Percentiles rank a stretch among this genome's conserved stretches.
These are phyloP conservation scores for Candida fluviatilis DNA, from an alignment of 805 yeast genomes.

Conservation along the genomic window DNA sequence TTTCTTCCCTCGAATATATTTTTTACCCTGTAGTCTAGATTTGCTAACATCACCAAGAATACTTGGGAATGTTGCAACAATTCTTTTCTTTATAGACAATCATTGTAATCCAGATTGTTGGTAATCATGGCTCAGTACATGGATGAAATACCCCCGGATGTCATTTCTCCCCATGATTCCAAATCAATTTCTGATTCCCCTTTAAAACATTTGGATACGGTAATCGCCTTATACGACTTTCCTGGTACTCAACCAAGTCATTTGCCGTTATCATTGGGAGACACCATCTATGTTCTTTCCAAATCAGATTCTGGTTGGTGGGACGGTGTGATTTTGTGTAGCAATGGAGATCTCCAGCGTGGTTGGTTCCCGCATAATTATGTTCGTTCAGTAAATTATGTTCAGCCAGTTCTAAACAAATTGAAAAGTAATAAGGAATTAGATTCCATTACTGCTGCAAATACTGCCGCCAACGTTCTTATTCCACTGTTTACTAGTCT, in stretches of 20 bases:
- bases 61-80: too few species aligned
- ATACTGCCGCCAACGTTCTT: conserved; percentile 43
- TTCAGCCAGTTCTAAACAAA: conserved; percentile 36
- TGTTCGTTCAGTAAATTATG: conserved; percentile 45
- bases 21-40: too few species aligned
- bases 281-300: conserved; percentile 62
- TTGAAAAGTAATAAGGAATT: conserved; percentile 36
- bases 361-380: conserved; percentile 86
- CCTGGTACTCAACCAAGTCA: conserved; percentile 50
- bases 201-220: conserved; percentile 49
- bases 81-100: background rate
- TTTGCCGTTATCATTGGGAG: conserved; percentile 57
- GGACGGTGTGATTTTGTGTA: conserved; percentile 61
- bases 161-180: conserved; percentile 25
- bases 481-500: conserved; percentile 38
- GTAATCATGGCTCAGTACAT: conserved; percentile 13
- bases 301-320: conserved; percentile 76
- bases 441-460: conserved; percentile 42
- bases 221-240: conserved; percentile 54
- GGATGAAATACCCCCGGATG: conserved; percentile 42
- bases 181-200: conserved; percentile 17
- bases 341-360: conserved; percentile 42
- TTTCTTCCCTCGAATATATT: too few species aligned
- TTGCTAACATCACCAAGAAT: too few species aligned
- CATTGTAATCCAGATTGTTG: background rate